phyloP scores from a whole-genome alignment of 441 rosid species.

The Mallotus repandus region DNA sequence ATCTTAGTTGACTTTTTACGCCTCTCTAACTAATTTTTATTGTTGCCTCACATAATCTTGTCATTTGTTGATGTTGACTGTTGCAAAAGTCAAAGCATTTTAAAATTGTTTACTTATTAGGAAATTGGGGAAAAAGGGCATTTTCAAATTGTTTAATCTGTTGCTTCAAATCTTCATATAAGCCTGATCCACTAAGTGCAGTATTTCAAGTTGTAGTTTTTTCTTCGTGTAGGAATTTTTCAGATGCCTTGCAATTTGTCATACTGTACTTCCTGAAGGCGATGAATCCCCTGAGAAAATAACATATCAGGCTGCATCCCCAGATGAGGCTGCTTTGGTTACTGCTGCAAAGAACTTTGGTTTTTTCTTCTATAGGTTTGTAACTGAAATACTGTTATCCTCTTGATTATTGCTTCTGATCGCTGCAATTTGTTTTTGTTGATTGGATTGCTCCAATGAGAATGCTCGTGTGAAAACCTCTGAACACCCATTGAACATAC shows the following conservation, averaged over 20 bases:
- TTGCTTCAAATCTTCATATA: neutral
- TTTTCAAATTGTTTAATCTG: neutral
- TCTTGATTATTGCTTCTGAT: neutral
- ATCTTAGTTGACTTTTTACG: neutral
- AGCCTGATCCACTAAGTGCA: neutral
- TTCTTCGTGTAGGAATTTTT: slow-evolving; percentile 71
- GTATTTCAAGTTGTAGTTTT: slow-evolving; percentile 11
- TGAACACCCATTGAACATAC: slow-evolving; percentile 23
- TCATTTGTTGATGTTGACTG: neutral
- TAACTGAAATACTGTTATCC: slow-evolving; percentile 2
- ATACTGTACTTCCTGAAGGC: slow-evolving; percentile 99
- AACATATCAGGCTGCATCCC: slow-evolving; percentile 98
- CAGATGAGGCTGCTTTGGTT: slow-evolving; percentile 99
- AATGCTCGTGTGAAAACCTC: slow-evolving; percentile 6
- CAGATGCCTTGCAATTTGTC: slow-evolving; percentile 94
- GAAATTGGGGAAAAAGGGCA: neutral
- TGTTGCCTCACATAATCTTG: neutral
- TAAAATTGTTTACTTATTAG: neutral
- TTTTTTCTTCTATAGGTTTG: slow-evolving; percentile 91
- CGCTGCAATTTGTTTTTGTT: neutral
- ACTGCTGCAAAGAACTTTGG: slow-evolving; percentile 98
- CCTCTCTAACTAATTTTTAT: neutral
- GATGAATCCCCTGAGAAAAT: slow-evolving; percentile 96
- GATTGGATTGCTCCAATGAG: neutral
- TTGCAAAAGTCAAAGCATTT: neutral